These are phyloP conservation scores for Podospora bellae-mahoneyi DNA, from an alignment of 495 filamentous ascomycete genomes.

Conservation along the genomic window DNA sequence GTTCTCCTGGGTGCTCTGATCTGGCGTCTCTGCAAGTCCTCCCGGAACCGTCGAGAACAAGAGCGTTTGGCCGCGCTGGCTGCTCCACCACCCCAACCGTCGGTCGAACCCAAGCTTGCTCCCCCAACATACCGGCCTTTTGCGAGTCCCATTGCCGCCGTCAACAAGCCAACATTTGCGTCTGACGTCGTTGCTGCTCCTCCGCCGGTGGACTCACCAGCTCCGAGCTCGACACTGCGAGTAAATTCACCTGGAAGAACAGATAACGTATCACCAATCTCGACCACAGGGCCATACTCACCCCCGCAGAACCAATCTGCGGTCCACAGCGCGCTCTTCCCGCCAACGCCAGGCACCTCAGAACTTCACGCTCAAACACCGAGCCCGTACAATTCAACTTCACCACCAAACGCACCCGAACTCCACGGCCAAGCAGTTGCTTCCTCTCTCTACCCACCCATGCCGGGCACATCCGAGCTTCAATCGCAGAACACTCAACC, in stretches of 20 bases:
- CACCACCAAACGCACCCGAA: constrained; percentile 5
- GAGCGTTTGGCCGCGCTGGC: background rate
- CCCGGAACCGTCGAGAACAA: constrained; percentile 13
- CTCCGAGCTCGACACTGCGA: constrained; percentile 33
- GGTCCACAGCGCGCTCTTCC: background rate
- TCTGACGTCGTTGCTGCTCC: background rate
- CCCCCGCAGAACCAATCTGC: constrained; percentile 21
- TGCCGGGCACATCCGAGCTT: constrained; percentile 9
- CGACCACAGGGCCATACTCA: constrained; percentile 24
- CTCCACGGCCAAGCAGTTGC: constrained; percentile 5
- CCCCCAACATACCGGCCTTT: background rate
- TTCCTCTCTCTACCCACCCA: constrained; percentile 4
- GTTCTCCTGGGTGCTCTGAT: constrained; percentile 32
- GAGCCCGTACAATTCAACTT: background rate
- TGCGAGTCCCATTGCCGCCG: background rate
- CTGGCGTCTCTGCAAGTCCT: constrained; percentile 34
- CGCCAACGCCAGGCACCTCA: constrained; percentile 5
- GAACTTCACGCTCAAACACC: constrained; percentile 11
- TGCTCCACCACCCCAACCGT: background rate
- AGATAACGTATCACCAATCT: constrained; percentile 41
- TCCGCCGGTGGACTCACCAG: constrained; percentile 33
- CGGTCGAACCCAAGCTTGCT: background rate
- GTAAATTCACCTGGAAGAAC: constrained; percentile 17
- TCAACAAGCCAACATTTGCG: constrained; percentile 34
- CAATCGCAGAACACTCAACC: background rate